Conservation (phyloP, 1,139 yeast species). For the Kodamaea arcana region DNA sequence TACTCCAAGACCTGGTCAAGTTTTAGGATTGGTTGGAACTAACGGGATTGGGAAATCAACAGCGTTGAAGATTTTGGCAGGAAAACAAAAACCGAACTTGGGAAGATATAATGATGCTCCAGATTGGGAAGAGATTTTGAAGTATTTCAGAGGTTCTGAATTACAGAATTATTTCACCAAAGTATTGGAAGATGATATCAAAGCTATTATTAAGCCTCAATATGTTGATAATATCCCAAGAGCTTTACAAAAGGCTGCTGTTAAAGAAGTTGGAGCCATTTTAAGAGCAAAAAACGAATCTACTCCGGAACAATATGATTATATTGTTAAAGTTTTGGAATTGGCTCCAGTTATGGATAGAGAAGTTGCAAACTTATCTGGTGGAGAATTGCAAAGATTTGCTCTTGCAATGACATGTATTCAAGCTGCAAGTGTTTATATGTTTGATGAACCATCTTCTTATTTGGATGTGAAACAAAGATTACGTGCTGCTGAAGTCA, state of each 20-base stretch:
- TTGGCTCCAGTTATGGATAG: conserved; percentile 70
- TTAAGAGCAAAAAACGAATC: conserved; percentile 73
- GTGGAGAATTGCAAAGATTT: conserved; percentile 98
- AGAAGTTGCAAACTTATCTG: conserved; percentile 85
- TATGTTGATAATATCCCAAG: conserved; percentile 96
- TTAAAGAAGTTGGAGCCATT: conserved; percentile 81
- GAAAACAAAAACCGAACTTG: conserved; percentile 94
- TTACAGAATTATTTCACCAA: conserved; percentile 94
- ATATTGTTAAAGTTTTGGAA: conserved; percentile 66
- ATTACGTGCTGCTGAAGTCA: conserved; percentile 92
- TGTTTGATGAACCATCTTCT: conserved; percentile 99
- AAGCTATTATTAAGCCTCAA: conserved; percentile 95
- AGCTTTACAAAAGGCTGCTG: conserved; percentile 84
- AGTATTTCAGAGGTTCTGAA: conserved; percentile 92
- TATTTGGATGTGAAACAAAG: conserved; percentile 98
- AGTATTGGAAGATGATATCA: conserved; percentile 86
- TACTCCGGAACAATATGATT: conserved; percentile 48
- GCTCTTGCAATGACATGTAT: conserved; percentile 97
- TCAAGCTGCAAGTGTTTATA: conserved; percentile 90
- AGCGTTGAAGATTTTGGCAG: conserved; percentile 97
- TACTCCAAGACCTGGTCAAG: conserved; percentile 98
- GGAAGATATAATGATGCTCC: conserved; percentile 95
- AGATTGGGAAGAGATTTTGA: conserved; percentile 92
- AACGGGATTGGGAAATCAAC: conserved; percentile 99
- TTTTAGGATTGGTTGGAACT: conserved; percentile 93